Conservation (phyloP, 768 basidiomycete genomes). For the Lentinula raphanica region DNA sequence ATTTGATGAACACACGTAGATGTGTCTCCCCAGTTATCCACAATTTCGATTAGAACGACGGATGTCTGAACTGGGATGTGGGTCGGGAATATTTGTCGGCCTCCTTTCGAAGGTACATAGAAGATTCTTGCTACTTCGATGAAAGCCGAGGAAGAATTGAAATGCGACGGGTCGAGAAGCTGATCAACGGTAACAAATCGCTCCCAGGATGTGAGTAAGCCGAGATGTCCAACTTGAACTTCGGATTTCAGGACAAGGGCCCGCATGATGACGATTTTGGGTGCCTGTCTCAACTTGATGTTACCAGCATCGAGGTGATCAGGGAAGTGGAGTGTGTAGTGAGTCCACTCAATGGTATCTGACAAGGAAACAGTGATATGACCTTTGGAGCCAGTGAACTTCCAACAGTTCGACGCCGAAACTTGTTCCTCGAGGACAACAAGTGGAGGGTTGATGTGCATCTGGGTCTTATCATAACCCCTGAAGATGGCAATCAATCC, state of each 20-base stretch:
- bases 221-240: not conserved
- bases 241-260: not conserved
- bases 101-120: not conserved
- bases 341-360: not conserved
- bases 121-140: not conserved
- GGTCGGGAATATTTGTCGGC: not conserved
- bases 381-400: not conserved
- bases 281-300: not conserved
- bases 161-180: not conserved
- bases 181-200: not conserved
- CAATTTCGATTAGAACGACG: not conserved
- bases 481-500: not conserved
- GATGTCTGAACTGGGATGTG: not conserved
- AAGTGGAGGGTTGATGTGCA: not conserved
- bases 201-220: not conserved
- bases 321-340: not conserved
- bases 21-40: not conserved
- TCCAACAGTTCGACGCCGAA: not conserved
- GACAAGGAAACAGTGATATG: not conserved
- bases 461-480: not conserved
- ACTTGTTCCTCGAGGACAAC: not conserved
- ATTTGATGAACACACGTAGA: not conserved
- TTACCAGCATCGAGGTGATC: not conserved
- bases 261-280: not conserved
- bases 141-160: not conserved